Conservation (phyloP, 768 basidiomycete genomes). For the Xerocomus brunneocitrinus region DNA sequence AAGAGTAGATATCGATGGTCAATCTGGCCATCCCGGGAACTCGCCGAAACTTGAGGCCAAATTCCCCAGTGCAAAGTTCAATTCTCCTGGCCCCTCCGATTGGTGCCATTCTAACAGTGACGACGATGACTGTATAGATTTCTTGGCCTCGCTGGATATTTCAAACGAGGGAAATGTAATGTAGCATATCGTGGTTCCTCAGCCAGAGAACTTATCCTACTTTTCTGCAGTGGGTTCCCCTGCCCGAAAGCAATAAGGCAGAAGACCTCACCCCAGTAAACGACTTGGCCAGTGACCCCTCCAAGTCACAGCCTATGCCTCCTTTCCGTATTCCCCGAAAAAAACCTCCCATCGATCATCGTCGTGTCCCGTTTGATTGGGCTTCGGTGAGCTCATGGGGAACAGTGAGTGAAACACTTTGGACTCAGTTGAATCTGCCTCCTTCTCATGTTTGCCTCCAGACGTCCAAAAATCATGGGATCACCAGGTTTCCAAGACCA, state of each 20-base stretch:
- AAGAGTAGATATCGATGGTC: conserved; percentile 6
- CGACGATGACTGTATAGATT: conserved; percentile 22
- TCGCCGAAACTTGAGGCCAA: conserved; percentile 6
- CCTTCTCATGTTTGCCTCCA: conserved; percentile 1
- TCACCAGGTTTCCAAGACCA: conserved; percentile 20
- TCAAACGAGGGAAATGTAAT: conserved; percentile 29
- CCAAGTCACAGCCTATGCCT: neutral
- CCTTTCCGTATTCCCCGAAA: conserved; percentile 12
- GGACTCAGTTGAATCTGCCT: neutral
- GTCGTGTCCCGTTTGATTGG: conserved; percentile 19
- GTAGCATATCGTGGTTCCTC: neutral
- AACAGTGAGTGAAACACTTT: conserved; percentile 11
- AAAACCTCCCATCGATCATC: conserved; percentile 17
- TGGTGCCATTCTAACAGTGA: neutral
- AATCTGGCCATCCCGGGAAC: neutral
- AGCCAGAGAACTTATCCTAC: conserved; percentile 2
- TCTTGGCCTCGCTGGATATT: conserved; percentile 27
- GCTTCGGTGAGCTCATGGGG: conserved; percentile 17
- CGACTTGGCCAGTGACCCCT: neutral
- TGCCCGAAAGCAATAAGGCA: conserved; percentile 28
- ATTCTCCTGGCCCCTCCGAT: conserved; percentile 2
- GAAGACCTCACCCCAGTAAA: conserved; percentile 26
- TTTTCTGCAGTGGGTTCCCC: conserved; percentile 22
- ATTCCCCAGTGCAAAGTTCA: neutral
- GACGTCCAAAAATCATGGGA: conserved; percentile 12